phyloP scores from a whole-genome alignment of 495 filamentous ascomycete species.

The Hypoxylon trugodes region DNA sequence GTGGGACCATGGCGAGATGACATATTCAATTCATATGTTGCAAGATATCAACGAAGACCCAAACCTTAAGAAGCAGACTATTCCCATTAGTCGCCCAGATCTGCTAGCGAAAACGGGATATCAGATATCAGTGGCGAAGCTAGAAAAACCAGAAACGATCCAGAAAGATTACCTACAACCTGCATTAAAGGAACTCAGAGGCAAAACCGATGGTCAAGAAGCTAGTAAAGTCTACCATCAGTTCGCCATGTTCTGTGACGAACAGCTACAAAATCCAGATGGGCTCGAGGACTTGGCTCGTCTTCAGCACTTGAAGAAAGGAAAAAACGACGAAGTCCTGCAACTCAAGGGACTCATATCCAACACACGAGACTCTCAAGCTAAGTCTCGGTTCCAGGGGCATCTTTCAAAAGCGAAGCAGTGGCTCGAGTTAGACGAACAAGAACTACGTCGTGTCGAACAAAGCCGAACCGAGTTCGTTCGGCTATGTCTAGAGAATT shows the following conservation, averaged over 20 bases:
- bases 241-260: slow-evolving; percentile 94
- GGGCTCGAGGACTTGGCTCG: slow-evolving; percentile 85
- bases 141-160: slow-evolving; percentile 91
- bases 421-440: slow-evolving; percentile 89
- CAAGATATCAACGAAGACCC: slow-evolving; percentile 70
- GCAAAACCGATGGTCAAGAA: slow-evolving; percentile 71
- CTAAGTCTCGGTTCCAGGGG: slow-evolving; percentile 47
- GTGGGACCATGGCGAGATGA: slow-evolving; percentile 94
- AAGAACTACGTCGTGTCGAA: slow-evolving; percentile 81
- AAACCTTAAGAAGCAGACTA: slow-evolving; percentile 73
- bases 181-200: slow-evolving; percentile 81
- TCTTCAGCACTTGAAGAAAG: slow-evolving; percentile 78
- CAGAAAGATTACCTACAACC: slow-evolving; percentile 82
- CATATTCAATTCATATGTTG: slow-evolving; percentile 89
- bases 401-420: slow-evolving; percentile 72
- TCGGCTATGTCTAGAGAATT: slow-evolving; percentile 90
- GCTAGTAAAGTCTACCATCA: slow-evolving; percentile 92
- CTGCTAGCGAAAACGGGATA: slow-evolving; percentile 87
- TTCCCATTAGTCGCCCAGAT: slow-evolving; percentile 78
- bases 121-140: slow-evolving; percentile 87
- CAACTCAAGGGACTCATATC: slow-evolving; percentile 67
- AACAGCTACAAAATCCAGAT: slow-evolving; percentile 85
- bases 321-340: slow-evolving; percentile 78
- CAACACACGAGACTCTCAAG: slow-evolving; percentile 49
- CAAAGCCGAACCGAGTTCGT: slow-evolving; percentile 81